Evolutionary conservation across 1,284 basidiomycete genomes (phyloP).

Genomic region (Pascua guehoae): DNA sequence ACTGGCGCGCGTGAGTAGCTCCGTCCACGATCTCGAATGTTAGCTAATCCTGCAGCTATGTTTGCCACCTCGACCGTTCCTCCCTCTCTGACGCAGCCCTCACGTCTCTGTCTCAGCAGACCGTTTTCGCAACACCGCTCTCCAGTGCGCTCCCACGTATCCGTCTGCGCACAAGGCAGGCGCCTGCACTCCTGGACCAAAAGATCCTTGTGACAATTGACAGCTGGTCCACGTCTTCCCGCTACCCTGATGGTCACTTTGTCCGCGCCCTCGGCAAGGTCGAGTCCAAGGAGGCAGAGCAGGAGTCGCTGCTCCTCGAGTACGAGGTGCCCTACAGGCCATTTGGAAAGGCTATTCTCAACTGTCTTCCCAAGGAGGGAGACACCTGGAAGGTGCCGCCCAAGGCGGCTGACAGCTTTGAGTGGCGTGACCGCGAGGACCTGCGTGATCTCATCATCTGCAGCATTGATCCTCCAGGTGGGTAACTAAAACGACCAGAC

Average conservation of each 20-base stretch:
- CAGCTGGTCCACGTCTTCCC: constrained; percentile 77
- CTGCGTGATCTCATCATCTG: constrained; percentile 82
- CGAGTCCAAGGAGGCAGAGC: constrained; percentile 93
- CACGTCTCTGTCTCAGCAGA: constrained; percentile 81
- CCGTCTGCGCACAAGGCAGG: constrained; percentile 89
- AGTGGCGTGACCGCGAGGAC: constrained; percentile 87
- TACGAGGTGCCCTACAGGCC: constrained; percentile 96
- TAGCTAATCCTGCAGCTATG: constrained; percentile 60
- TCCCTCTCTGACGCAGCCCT: constrained; percentile 75
- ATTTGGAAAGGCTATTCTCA: constrained; percentile 89
- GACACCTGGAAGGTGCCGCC: constrained; percentile 89
- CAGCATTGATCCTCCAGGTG: constrained; percentile 93
- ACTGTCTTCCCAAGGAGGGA: constrained; percentile 85
- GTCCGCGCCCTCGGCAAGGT: constrained; percentile 86
- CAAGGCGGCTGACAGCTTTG: constrained; percentile 57
- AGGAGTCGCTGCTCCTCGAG: constrained; percentile 89
- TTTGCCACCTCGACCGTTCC: constrained; percentile 89
- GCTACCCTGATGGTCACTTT: constrained; percentile 97
- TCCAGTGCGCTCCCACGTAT: constrained; percentile 90
- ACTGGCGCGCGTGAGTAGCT: constrained; percentile 78
- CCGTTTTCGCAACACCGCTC: constrained; percentile 91
- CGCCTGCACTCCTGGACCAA: constrained; percentile 78
- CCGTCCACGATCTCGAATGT: neutral
- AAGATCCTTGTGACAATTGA: constrained; percentile 97
- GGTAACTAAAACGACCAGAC: constrained; percentile 25